A percentile compares a stretch with the other conserved stretches of the same genome.
These are phyloP conservation scores for Eutrema heterophyllum DNA, from an alignment of 345 rosid genomes.

Conservation along the genomic window DNA sequence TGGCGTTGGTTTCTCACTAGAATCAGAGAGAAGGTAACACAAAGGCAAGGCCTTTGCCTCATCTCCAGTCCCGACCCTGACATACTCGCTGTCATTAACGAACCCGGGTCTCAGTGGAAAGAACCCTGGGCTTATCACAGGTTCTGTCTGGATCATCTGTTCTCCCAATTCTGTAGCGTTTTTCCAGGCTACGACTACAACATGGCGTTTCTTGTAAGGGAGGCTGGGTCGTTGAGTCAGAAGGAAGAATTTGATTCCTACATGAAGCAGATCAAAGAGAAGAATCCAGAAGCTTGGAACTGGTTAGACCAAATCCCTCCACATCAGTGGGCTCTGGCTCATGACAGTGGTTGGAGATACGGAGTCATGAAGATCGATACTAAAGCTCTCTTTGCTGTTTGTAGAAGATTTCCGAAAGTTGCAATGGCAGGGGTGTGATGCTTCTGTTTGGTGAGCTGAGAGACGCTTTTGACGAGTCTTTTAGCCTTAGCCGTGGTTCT, in stretches of 20 bases:
- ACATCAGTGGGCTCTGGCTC: constrained; percentile 8
- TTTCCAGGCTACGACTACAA: background rate
- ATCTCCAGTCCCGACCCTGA: constrained; percentile 4
- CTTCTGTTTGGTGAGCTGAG: constrained; percentile 1
- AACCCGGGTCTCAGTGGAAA: background rate
- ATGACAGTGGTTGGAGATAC: constrained; percentile 9
- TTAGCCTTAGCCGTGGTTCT: background rate
- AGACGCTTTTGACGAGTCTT: background rate
- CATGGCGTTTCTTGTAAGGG: background rate
- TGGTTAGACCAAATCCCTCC: background rate
- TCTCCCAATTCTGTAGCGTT: background rate
- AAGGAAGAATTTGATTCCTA: background rate
- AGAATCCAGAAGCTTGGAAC: background rate
- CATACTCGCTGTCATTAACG: background rate
- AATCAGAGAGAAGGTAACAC: constrained; percentile 4
- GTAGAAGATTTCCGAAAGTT: background rate
- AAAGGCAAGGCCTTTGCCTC: constrained; percentile 2
- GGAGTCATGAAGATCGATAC: background rate
- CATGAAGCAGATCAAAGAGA: background rate
- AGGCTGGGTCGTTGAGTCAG: background rate
- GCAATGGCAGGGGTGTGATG: background rate
- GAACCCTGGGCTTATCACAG: constrained; percentile 8
- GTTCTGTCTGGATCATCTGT: background rate
- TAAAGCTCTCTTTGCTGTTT: background rate
- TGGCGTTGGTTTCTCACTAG: constrained; percentile 5